phyloP scores from a whole-genome alignment of 2,329 filamentous ascomycete genomes.

The Fusarium nanum region DNA sequence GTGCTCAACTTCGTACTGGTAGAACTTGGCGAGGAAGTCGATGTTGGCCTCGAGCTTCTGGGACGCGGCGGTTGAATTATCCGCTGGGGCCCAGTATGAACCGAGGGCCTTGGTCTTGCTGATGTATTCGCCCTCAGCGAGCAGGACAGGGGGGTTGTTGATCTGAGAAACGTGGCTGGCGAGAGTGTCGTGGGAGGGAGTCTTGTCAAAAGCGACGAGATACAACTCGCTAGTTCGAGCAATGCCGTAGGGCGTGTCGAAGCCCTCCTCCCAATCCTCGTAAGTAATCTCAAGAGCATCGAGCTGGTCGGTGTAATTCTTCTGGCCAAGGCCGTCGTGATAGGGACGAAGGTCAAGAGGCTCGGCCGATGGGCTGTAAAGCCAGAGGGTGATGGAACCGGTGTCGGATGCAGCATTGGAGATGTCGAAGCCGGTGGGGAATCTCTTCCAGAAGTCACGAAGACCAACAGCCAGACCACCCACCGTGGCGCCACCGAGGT shows the following conservation, averaged over 20 bases:
- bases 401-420: constrained; percentile 60
- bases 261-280: constrained; percentile 68
- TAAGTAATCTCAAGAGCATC: constrained; percentile 73
- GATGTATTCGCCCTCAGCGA: constrained; percentile 61
- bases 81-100: constrained; percentile 63
- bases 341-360: constrained; percentile 68
- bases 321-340: constrained; percentile 67
- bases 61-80: constrained; percentile 38
- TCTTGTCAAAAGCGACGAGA: constrained; percentile 63
- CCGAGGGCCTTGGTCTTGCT: constrained; percentile 64
- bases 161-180: constrained; percentile 57
- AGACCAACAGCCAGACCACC: constrained; percentile 70
- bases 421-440: constrained; percentile 69
- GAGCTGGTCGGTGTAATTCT: constrained; percentile 67
- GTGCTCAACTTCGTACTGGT: constrained; percentile 66
- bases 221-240: constrained; percentile 68
- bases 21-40: constrained; percentile 67
- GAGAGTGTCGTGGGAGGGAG: constrained; percentile 61
- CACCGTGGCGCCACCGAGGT: constrained; percentile 66
- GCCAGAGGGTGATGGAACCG: constrained; percentile 68
- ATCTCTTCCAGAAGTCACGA: constrained; percentile 72
- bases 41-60: constrained; percentile 63
- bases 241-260: constrained; percentile 68
- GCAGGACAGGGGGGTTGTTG: constrained; percentile 64
- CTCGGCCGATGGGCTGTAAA: constrained; percentile 67